phyloP scores from a whole-genome alignment of 169 alveolate species.

The Eimeria falciformis region DNA sequence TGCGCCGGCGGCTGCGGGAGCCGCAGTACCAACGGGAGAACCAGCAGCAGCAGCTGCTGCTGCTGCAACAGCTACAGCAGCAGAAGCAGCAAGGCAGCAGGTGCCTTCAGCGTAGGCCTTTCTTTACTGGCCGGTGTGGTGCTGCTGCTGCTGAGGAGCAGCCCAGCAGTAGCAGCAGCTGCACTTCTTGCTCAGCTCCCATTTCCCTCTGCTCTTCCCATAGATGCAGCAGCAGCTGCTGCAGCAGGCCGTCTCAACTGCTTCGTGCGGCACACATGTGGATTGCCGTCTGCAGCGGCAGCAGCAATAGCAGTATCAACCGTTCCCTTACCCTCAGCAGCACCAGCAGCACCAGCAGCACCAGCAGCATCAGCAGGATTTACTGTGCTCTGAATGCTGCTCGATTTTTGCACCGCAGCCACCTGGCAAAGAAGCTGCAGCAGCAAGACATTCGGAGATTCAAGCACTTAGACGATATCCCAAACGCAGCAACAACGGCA shows the following conservation, averaged over 20 bases:
- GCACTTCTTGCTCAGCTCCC: no score
- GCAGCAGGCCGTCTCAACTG: neutral
- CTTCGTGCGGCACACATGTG: neutral
- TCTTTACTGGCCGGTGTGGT: neutral
- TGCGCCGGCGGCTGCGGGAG: neutral
- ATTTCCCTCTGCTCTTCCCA: neutral
- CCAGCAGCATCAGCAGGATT: neutral
- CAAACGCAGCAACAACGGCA: neutral
- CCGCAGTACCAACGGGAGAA: neutral
- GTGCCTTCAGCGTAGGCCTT: neutral
- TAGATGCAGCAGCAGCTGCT: conserved; percentile 9
- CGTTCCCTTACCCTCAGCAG: neutral
- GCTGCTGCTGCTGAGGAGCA: neutral
- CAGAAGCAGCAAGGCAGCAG: neutral
- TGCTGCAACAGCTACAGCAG: no score
- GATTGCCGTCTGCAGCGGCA: neutral
- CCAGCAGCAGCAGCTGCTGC: neutral
- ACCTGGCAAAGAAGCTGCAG: neutral
- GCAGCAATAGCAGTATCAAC: neutral
- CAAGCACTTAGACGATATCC: neutral
- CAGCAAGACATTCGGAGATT: neutral
- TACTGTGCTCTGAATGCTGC: neutral
- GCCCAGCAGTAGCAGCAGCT: neutral
- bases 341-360: neutral
- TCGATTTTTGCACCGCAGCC: neutral